A percentile compares a stretch with the other conserved stretches of the same genome.
phyloP scores from a whole-genome alignment of 805 yeast species.

The Candida chauliodis region DNA sequence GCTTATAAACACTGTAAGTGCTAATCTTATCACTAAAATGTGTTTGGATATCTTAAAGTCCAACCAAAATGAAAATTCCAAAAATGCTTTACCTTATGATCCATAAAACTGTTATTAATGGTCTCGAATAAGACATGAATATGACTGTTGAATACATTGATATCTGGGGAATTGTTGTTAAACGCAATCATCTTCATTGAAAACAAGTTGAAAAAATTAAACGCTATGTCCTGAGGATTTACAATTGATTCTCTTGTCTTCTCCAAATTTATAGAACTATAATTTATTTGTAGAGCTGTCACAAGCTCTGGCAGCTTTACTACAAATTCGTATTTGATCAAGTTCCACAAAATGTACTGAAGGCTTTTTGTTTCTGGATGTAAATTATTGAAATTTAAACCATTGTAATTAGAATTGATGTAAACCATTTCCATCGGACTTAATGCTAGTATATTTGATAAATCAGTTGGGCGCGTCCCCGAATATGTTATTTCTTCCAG shows the following conservation, averaged over 20 bases:
- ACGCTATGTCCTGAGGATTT: neutral
- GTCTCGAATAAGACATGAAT: slow-evolving; percentile 15
- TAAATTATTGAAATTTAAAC: slow-evolving; percentile 5
- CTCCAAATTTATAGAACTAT: neutral
- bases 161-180: too few species aligned
- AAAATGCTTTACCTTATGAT: slow-evolving; percentile 14
- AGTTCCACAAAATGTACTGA: slow-evolving; percentile 28
- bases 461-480: neutral
- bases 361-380: slow-evolving; percentile 12
- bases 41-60: slow-evolving; percentile 9
- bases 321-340: slow-evolving; percentile 23
- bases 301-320: slow-evolving; percentile 9
- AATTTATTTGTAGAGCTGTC: slow-evolving; percentile 1
- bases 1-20: too few species aligned
- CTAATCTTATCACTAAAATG: too few species aligned
- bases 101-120: slow-evolving; percentile 18
- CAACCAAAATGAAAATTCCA: slow-evolving; percentile 19
- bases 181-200: slow-evolving; percentile 14
- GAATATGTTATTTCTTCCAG: slow-evolving; percentile 4
- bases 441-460: slow-evolving; percentile 8
- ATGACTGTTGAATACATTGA: slow-evolving; percentile 8
- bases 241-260: neutral
- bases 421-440: slow-evolving; percentile 24
- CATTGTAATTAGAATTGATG: slow-evolving; percentile 11
- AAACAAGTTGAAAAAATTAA: slow-evolving; percentile 19